These are phyloP conservation scores for Colletotrichum camelliae DNA, from an alignment of 2,329 filamentous ascomycete genomes.

Conservation along the genomic window DNA sequence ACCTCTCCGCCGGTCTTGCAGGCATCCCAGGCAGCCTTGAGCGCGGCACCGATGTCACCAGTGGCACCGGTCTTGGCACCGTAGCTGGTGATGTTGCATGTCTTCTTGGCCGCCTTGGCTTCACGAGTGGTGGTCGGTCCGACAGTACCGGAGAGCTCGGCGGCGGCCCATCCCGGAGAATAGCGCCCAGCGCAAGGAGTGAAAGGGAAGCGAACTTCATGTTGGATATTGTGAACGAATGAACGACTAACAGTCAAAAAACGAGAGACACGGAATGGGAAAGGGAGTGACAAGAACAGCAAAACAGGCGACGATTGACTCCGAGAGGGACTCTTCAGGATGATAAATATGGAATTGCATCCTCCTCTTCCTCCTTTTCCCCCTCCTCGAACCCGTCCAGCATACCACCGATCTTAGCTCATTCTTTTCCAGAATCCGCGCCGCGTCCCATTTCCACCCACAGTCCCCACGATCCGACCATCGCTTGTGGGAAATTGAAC, in stretches of 20 bases:
- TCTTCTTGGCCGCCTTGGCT: constrained; percentile 32
- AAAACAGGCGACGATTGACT: background rate
- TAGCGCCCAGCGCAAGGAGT: constrained; percentile 16
- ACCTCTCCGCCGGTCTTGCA: constrained; percentile 55
- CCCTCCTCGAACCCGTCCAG: background rate
- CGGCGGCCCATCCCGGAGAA: constrained; percentile 10
- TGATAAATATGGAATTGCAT: background rate
- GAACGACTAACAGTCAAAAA: background rate
- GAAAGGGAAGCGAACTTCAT: constrained; percentile 14
- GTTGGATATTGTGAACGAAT: background rate
- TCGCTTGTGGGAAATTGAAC: constrained; percentile 5
- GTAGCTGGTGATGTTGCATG: constrained; percentile 55
- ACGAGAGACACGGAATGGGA: background rate
- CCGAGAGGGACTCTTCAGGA: background rate
- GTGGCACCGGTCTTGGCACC: constrained; percentile 53
- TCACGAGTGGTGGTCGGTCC: constrained; percentile 30
- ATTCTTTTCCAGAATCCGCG: background rate
- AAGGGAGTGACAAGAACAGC: background rate
- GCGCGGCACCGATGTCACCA: constrained; percentile 42
- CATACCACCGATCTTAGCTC: background rate
- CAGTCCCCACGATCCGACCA: constrained; percentile 3
- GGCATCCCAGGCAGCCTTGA: constrained; percentile 30
- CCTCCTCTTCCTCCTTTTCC: background rate
- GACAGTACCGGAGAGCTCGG: constrained; percentile 30
- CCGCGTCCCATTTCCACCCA: background rate